phyloP scores from a whole-genome alignment of 768 basidiomycete genomes.

The Psilocybe cyanescens region DNA sequence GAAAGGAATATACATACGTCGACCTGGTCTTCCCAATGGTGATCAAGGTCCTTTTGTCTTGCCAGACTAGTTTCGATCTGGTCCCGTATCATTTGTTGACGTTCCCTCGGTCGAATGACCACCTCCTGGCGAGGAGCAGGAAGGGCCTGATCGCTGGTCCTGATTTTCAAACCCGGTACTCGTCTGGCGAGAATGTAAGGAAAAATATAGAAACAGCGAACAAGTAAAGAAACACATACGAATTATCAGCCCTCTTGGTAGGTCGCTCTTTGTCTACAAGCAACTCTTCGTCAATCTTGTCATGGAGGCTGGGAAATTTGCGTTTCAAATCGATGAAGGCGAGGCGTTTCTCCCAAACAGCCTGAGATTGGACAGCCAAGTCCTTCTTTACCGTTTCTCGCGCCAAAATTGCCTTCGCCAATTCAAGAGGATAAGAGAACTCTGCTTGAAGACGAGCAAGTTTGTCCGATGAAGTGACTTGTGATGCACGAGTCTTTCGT shows the following conservation, averaged over 20 bases:
- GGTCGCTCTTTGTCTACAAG: constrained; percentile 73
- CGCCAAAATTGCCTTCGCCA: constrained; percentile 67
- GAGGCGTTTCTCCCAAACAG: constrained; percentile 81
- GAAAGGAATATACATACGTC: constrained; percentile 56
- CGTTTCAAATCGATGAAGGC: constrained; percentile 81
- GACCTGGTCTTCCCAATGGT: constrained; percentile 85
- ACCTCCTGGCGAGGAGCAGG: constrained; percentile 49
- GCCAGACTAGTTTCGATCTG: constrained; percentile 66
- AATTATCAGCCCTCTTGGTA: constrained; percentile 56
- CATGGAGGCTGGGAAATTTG: constrained; percentile 62
- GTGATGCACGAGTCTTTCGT: constrained; percentile 92
- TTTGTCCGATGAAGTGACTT: constrained; percentile 88
- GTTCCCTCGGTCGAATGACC: constrained; percentile 67
- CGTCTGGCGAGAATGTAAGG: constrained; percentile 33
- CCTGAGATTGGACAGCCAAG: constrained; percentile 54
- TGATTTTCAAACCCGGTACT: constrained; percentile 56
- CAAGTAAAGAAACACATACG: constrained; percentile 23
- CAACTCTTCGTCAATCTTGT: constrained; percentile 73
- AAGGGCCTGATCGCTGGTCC: constrained; percentile 46
- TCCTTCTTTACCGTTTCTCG: constrained; percentile 84
- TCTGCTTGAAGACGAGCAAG: constrained; percentile 82
- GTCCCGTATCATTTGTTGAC: constrained; percentile 58
- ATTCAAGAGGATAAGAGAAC: constrained; percentile 69
- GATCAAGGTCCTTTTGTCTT: constrained; percentile 72
- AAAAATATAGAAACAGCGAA: constrained; percentile 8